Evolutionary conservation across 805 yeast species (phyloP).

Genomic region (Monosporozyma siamensis): DNA sequence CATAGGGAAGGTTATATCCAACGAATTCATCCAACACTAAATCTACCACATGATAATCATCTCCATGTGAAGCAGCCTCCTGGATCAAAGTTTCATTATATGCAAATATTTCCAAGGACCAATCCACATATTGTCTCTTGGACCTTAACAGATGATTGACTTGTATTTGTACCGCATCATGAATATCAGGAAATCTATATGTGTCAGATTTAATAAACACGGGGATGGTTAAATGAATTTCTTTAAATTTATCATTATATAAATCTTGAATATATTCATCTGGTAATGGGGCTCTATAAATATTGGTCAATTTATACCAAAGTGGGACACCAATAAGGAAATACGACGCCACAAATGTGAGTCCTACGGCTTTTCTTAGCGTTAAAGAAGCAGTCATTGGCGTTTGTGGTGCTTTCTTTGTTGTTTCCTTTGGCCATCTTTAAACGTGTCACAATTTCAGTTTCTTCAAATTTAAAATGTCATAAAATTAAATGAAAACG

Average conservation of each 20-base stretch:
- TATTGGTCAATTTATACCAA: constrained; percentile 35
- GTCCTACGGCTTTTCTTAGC: constrained; percentile 17
- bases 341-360: constrained; percentile 23
- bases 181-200: constrained; percentile 58
- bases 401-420: neutral
- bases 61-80: constrained; percentile 4
- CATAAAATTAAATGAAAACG: too few relatives aligned
- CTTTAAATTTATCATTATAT: constrained; percentile 34
- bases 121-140: constrained; percentile 24
- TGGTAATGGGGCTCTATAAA: constrained; percentile 35
- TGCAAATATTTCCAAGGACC: constrained; percentile 28
- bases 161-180: constrained; percentile 43
- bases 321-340: constrained; percentile 33
- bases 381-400: constrained; percentile 2
- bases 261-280: constrained; percentile 30
- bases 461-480: too few relatives aligned
- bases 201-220: constrained; percentile 36
- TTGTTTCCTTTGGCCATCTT: neutral
- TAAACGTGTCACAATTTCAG: too few relatives aligned
- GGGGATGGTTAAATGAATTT: constrained; percentile 37
- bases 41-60: constrained; percentile 30
- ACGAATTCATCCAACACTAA: constrained; percentile 35
- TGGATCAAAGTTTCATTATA: constrained; percentile 16
- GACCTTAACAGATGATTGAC: constrained; percentile 32
- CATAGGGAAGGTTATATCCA: constrained; percentile 37